phyloP scores from a whole-genome alignment of 139 green algal genomes.

The Tetradesmus obliquus region DNA sequence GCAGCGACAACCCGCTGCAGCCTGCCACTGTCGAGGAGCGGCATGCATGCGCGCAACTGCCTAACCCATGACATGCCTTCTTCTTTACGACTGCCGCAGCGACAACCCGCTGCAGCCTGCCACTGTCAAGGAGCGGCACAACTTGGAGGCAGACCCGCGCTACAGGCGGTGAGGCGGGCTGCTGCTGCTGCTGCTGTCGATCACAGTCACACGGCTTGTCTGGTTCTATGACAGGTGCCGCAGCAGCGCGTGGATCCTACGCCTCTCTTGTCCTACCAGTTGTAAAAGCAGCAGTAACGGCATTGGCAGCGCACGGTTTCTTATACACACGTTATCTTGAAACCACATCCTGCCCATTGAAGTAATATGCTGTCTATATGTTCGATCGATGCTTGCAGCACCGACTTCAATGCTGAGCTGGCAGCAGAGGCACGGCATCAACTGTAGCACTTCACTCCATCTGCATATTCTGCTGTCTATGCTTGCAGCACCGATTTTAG shows the following conservation, averaged over 20 bases:
- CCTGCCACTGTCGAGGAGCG: slow-evolving; percentile 25
- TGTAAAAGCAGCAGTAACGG: background rate
- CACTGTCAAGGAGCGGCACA: slow-evolving; percentile 12
- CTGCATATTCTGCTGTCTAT: background rate
- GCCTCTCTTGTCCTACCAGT: too few relatives aligned
- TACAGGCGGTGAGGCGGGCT: slow-evolving; percentile 18
- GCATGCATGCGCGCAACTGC: background rate
- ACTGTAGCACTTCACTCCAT: background rate
- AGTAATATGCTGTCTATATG: too few relatives aligned
- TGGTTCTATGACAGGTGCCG: background rate
- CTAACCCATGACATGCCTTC: background rate
- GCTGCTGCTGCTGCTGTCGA: background rate
- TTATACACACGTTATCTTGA: too few relatives aligned
- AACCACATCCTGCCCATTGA: background rate
- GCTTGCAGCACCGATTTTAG: slow-evolving; percentile 58
- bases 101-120: slow-evolving; percentile 11
- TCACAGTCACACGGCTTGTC: background rate
- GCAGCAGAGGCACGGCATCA: background rate
- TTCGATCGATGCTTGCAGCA: slow-evolving; percentile 33
- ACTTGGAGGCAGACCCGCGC: slow-evolving; percentile 30
- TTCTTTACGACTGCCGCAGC: background rate
- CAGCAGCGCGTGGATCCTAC: too few relatives aligned
- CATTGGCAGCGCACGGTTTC: background rate
- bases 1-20: slow-evolving; percentile 6
- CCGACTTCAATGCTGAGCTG: background rate